phyloP scores from a whole-genome alignment of 2,329 filamentous ascomycete species.

The Xylariaceae sp. region DNA sequence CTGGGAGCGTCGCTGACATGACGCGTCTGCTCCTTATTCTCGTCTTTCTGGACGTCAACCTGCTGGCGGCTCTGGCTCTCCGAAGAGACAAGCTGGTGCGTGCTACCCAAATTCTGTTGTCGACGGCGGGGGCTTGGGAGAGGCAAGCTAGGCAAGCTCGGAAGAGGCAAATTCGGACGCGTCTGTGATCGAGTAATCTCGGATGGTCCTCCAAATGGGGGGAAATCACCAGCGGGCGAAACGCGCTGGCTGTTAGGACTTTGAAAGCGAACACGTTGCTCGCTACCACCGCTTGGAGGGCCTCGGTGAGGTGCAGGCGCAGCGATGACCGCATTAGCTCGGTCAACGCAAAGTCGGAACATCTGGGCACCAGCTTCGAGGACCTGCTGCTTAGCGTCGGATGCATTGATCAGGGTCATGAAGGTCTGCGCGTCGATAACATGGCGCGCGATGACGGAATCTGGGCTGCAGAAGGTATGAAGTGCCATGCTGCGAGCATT shows the following conservation, averaged over 20 bases:
- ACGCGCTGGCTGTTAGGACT: neutral
- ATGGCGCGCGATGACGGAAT: constrained; percentile 55
- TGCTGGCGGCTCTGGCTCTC: no score
- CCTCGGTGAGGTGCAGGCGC: constrained; percentile 2
- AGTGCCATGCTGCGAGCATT: constrained; percentile 51
- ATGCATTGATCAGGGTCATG: constrained; percentile 45
- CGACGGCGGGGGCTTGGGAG: no score
- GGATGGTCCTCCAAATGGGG: no score
- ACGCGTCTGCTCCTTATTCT: no score
- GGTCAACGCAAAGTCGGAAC: constrained; percentile 50
- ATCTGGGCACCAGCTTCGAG: constrained; percentile 50
- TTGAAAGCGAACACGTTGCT: constrained; percentile 11
- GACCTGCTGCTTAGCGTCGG: constrained; percentile 41
- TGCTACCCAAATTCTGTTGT: no score
- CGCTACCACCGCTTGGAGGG: neutral
- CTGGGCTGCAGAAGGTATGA: constrained; percentile 55
- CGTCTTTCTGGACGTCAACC: no score
- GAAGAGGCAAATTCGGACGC: no score
- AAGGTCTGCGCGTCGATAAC: constrained; percentile 50
- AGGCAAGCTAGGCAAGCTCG: no score
- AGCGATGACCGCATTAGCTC: constrained; percentile 33
- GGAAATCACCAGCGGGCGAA: no score
- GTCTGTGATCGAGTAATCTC: no score
- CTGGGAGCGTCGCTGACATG: no score
- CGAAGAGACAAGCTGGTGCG: no score